Base-by-base conservation (phyloP, 73 alveolate species). In the Symbiodinium pilosum region DNA sequence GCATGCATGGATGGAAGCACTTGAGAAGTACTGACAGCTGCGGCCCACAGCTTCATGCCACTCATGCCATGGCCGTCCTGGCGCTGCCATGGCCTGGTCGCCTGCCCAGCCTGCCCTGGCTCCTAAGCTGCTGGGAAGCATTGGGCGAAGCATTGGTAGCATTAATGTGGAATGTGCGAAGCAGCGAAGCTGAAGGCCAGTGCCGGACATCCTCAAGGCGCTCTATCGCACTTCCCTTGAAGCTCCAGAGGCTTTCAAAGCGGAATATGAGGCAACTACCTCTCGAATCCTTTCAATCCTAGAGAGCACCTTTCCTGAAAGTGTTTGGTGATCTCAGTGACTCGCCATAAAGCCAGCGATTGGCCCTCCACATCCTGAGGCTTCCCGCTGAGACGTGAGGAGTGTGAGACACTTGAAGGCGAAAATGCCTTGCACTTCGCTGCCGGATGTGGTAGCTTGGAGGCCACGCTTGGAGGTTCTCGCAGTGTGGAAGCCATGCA, bases 211-310 rank as follows among this genome's bases (percentile, higher is more conserved):
- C 95, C 71, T 88, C 51, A 68, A 73, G 1, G 97, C 89, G 9
- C 77, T 91, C 28, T 91, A 91, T 77, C 87, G 88, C 56, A 42
- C 89, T 69, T 91, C 88, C 34, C 36, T 91, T n/a, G 97, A 91
- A 43, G 97, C 97, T n/a, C 97, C 97, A 1, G 97, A 91, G 41
- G 97, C 97, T 34, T 91, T 91, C 39, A 38, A 91, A 56, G 97
- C 97, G 6, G 97, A 91, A 34, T 91, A 69, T 40, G 97, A 91
- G 96, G 97, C 88, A 43, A 59, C 97, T 21, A 91, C 89, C 39
- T 42, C 52, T 14, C 71, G 97, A 7, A 88, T 91, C 84, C 89
- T 91, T 75, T 91, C 97, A 18, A 91, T 91, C 75, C 77, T 91
- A 21, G 81, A 91, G 43, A 91, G 97, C 89, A 5, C 41, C 86